These are phyloP conservation scores for Acacia crassicarpa DNA, from an alignment of 306 rosid genomes.

Conservation along the genomic window DNA sequence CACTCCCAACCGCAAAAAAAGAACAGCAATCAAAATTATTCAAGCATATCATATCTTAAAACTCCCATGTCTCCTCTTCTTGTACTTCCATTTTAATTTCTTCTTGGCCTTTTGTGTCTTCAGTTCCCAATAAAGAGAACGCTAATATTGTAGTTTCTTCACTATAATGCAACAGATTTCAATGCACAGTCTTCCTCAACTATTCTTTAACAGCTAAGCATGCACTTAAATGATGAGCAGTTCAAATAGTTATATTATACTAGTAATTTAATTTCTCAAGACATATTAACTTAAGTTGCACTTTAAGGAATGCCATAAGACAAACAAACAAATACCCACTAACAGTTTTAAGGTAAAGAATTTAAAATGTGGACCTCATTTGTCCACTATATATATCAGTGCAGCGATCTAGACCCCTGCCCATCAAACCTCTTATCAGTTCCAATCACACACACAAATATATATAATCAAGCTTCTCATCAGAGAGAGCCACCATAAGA, in stretches of 20 bases:
- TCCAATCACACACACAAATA: not conserved
- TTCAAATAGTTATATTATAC: constrained; percentile 30
- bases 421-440: constrained; percentile 37
- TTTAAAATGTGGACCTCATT: constrained; percentile 49
- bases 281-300: constrained; percentile 32
- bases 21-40: not conserved
- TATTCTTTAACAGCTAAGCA: constrained; percentile 23
- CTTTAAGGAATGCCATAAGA: constrained; percentile 41
- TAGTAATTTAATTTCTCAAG: constrained; percentile 46
- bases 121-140: constrained; percentile 15
- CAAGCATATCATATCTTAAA: constrained; percentile 1
- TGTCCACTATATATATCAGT: constrained; percentile 28
- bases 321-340: constrained; percentile 33
- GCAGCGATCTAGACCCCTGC: constrained; percentile 31
- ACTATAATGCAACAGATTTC: not conserved
- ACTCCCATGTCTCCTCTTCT: constrained; percentile 15
- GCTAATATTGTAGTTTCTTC: not conserved
- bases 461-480: not conserved
- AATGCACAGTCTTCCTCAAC: not conserved
- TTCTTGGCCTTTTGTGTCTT: not conserved
- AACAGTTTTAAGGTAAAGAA: constrained; percentile 37
- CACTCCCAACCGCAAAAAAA: not conserved
- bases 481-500: constrained; percentile 26
- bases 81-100: not conserved
- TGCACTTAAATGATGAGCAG: constrained; percentile 41